phyloP scores from a whole-genome alignment of 2,329 filamentous ascomycete species.

The Keithomyces neogunnii region DNA sequence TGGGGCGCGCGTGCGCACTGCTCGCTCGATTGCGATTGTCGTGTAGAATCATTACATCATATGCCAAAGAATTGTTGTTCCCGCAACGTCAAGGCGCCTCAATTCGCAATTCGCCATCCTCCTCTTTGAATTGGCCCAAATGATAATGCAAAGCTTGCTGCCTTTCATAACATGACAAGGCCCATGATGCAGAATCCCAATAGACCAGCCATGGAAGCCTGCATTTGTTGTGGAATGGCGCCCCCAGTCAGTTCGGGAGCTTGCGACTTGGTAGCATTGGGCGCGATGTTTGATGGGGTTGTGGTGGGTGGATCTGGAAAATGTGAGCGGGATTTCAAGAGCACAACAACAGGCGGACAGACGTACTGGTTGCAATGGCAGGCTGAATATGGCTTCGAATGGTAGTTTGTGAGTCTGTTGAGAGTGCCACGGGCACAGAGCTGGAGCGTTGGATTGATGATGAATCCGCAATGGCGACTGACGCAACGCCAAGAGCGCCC shows the following conservation, averaged over 20 bases:
- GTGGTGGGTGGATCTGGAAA: conserved; percentile 6
- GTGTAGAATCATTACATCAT: conserved; percentile 7
- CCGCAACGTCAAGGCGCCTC: neutral
- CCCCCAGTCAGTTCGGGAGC: conserved; percentile 21
- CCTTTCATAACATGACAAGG: conserved; percentile 22
- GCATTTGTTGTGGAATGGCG: conserved; percentile 23
- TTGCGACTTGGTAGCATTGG: conserved; percentile 19
- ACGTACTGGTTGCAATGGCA: conserved; percentile 5
- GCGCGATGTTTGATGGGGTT: conserved; percentile 8
- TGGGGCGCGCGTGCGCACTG: conserved; percentile 1
- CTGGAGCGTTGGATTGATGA: neutral
- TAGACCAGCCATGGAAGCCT: conserved; percentile 25
- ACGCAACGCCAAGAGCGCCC: conserved; percentile 8
- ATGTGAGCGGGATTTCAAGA: conserved; percentile 2
- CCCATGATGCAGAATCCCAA: conserved; percentile 28
- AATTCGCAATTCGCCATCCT: neutral
- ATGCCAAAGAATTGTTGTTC: conserved; percentile 1
- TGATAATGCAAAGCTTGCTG: neutral
- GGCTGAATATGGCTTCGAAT: neutral
- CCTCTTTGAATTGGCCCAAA: neutral
- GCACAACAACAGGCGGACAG: neutral
- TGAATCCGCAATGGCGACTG: conserved; percentile 10
- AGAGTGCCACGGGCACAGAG: neutral
- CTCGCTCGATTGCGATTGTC: conserved; percentile 3
- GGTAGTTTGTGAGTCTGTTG: neutral